Conservation (phyloP, 148 eudicot species). For the Persicaria tinctoria region DNA sequence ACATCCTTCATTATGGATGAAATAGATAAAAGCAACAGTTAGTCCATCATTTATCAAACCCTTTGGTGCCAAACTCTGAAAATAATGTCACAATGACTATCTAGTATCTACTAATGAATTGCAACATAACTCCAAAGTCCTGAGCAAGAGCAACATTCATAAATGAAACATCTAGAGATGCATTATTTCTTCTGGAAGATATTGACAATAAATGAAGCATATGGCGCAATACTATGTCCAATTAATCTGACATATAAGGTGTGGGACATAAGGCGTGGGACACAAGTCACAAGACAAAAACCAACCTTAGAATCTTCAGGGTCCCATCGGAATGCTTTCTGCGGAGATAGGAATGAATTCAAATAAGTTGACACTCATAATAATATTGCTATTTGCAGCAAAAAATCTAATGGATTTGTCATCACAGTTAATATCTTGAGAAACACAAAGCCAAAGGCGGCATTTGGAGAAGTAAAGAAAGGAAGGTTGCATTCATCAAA, state of each 20-base stretch:
- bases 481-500: not conserved
- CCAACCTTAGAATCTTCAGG: conserved; percentile 60
- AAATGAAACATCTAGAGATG: not conserved
- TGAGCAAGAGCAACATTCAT: not conserved
- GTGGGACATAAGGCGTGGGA: no score
- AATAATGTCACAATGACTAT: not conserved
- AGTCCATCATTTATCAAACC: not conserved
- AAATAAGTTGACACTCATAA: not conserved
- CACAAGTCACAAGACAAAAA: not conserved
- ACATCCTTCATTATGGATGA: conserved; percentile 48
- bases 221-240: not conserved
- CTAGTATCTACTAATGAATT: not conserved
- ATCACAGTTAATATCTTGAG: not conserved
- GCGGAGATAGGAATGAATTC: conserved; percentile 23
- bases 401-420: not conserved
- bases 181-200: not conserved
- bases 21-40: not conserved
- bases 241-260: not conserved
- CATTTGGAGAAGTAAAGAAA: not conserved
- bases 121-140: not conserved
- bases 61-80: not conserved
- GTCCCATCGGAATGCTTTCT: conserved; percentile 80
- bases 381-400: not conserved
- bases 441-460: not conserved
- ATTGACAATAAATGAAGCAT: not conserved